Percentiles rank a stretch among this genome's conserved stretches.
These are phyloP conservation scores for Pyrus bretschneideri DNA, from an alignment of 306 rosid species.

Conservation along the genomic window DNA sequence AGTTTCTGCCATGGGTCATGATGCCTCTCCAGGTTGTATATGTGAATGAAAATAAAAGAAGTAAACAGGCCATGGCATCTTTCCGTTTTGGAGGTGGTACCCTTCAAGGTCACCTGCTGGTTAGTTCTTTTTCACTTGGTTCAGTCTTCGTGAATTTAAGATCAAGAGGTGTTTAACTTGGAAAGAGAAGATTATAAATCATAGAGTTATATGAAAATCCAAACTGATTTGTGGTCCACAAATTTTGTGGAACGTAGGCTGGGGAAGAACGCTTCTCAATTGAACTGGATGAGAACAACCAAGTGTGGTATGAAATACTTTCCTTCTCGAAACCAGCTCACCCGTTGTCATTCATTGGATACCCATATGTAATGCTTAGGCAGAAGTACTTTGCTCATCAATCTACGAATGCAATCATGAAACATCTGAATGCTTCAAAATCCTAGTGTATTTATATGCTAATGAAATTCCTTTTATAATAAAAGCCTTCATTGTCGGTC, in stretches of 20 bases:
- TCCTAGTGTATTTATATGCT: neutral
- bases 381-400: slow-evolving; percentile 78
- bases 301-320: slow-evolving; percentile 91
- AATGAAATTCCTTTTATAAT: neutral
- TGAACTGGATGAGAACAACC: slow-evolving; percentile 73
- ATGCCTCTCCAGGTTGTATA: slow-evolving; percentile 90
- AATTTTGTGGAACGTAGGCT: slow-evolving; percentile 47
- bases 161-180: neutral
- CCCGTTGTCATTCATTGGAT: slow-evolving; percentile 61
- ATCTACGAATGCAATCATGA: slow-evolving; percentile 57
- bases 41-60: slow-evolving; percentile 47
- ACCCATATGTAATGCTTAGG: slow-evolving; percentile 75
- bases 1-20: slow-evolving; percentile 88
- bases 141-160: neutral
- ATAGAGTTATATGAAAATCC: neutral
- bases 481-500: neutral
- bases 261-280: slow-evolving; percentile 91
- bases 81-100: slow-evolving; percentile 92
- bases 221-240: neutral
- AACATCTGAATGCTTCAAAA: slow-evolving; percentile 30
- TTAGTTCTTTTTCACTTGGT: slow-evolving; percentile 26
- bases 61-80: slow-evolving; percentile 30
- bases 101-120: slow-evolving; percentile 90
- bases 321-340: slow-evolving; percentile 91
- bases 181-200: too few species aligned